Base-by-base conservation (phyloP, 345 rosid species). In the Hibiscus tridactylites region DNA sequence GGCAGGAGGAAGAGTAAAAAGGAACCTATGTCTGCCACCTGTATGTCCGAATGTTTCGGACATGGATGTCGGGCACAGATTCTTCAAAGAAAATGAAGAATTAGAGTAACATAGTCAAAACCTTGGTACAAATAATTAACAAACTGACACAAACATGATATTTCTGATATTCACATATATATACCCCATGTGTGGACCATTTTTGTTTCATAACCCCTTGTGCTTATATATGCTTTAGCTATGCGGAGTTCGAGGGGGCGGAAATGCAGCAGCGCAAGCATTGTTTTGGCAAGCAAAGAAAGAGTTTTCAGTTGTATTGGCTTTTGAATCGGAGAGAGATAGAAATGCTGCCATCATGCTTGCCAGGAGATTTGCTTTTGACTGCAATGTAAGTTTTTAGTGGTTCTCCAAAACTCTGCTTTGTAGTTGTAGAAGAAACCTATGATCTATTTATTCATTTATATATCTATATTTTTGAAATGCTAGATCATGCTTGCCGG, bases 161-260 rank as follows among this genome's bases (percentile, higher is more conserved):
- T 66, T 13, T 6, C 54, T 65, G 70, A 44, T 46, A 24, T 21
- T 62, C 52, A n/a, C n/a, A 52, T 5, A 8, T 54, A 19, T 7
- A 12, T 47, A 50, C 33, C 28, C 11, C 10, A 49, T 60, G 56
- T 26, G 33, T 9, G 2, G 21, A 6, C 28, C 9, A 17, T 37
- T 6, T 54, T 44, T 28, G 26, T 69, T 69, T 68, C 67, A 73
- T 24, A 53, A 74, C 66, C 53, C n/a, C 47, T 16, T 79, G 70
- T 39, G 35, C 6, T 69, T 21, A 28, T 53, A 53, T 53, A 17
- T 77, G 59, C 65, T 75, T 72, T 72, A 95, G 99, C 79, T 95
- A 17, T 95, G 99, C 65, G 98, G 99, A 75, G 98, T 92, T 56
- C 83, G 99, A 88, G 99, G 99, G 76, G 98, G 94, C 19, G 99